Evolutionary conservation across 495 filamentous ascomycete genomes (phyloP).

Genomic region (Parathielavia appendiculata): DNA sequence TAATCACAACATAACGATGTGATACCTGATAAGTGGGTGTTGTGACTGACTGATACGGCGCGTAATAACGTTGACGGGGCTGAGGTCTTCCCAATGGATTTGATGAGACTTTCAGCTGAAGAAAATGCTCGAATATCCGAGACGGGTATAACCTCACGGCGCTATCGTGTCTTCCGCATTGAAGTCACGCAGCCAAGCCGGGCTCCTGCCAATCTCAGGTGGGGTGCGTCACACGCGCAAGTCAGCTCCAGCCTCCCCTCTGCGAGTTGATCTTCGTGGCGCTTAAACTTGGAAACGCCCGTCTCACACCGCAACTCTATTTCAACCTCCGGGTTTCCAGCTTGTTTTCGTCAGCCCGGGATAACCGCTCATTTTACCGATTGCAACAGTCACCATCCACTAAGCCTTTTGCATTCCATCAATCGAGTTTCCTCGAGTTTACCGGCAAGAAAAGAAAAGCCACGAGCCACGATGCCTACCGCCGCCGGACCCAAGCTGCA

Average conservation of each 20-base stretch:
- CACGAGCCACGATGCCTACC: conserved; percentile 14
- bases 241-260: neutral
- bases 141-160: too few species aligned
- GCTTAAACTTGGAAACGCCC: neutral
- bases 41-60: too few species aligned
- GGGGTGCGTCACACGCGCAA: neutral
- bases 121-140: too few species aligned
- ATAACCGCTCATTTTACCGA: neutral
- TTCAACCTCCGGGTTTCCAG: neutral
- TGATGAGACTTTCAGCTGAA: too few species aligned
- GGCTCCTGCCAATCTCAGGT: neutral
- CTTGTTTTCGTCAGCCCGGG: neutral
- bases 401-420: neutral
- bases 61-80: too few species aligned
- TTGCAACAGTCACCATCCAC: neutral
- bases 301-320: conserved; percentile 12
- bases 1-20: too few species aligned
- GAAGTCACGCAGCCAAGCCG: neutral
- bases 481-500: conserved; percentile 11
- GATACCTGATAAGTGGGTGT: too few species aligned
- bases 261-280: neutral
- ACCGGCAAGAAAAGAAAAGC: too few species aligned
- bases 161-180: neutral
- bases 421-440: neutral
- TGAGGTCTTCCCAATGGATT: too few species aligned